Conservation (phyloP, 106 monocot genomes). For the Dioscorea alata region DNA sequence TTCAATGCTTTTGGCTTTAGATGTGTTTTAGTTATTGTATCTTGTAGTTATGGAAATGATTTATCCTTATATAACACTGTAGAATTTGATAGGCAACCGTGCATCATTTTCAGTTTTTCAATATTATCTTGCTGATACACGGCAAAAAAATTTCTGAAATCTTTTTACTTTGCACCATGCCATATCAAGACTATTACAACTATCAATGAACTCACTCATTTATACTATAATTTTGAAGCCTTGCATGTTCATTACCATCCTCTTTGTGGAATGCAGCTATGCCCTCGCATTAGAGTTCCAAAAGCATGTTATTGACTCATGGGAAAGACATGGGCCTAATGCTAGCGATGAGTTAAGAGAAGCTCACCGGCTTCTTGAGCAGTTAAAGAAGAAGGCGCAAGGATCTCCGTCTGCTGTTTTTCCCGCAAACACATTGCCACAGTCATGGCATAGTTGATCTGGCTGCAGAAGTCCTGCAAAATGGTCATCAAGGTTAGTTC, state of each 20-base stretch:
- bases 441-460: slow-evolving; percentile 6
- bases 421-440: slow-evolving; percentile 52
- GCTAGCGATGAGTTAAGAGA: slow-evolving; percentile 54
- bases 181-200: too few relatives aligned
- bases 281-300: slow-evolving; percentile 56
- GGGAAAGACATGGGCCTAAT: slow-evolving; percentile 38
- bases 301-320: slow-evolving; percentile 49
- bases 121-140: too few relatives aligned
- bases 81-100: too few relatives aligned
- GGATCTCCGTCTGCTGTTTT: slow-evolving; percentile 34
- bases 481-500: not conserved
- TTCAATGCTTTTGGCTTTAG: too few relatives aligned
- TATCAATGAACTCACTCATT: too few relatives aligned
- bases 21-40: too few relatives aligned
- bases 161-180: too few relatives aligned
- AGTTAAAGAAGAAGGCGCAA: slow-evolving; percentile 63
- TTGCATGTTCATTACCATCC: not conserved
- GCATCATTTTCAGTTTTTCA: too few relatives aligned
- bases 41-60: too few relatives aligned
- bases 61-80: too few relatives aligned
- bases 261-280: slow-evolving; percentile 38
- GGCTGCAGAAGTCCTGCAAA: not conserved
- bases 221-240: not conserved
- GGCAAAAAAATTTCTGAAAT: too few relatives aligned
- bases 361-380: slow-evolving; percentile 50